These are phyloP conservation scores for Plantago ovata DNA, from an alignment of 257 asterid species.

Conservation along the genomic window DNA sequence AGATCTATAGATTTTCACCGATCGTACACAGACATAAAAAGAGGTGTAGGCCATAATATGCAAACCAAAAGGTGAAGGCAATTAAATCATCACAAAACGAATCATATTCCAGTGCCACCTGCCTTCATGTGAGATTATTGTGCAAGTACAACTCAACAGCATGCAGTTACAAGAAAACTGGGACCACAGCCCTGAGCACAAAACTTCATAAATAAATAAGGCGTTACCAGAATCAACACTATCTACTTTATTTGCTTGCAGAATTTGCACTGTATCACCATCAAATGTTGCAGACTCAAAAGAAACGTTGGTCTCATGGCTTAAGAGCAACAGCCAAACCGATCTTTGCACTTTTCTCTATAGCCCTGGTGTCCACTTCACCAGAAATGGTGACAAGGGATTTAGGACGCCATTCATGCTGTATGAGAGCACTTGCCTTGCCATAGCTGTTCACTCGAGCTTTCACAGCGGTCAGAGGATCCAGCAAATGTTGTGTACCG, in stretches of 20 bases:
- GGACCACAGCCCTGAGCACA: no score
- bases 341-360: conserved; percentile 86
- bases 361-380: conserved; percentile 91
- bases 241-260: conserved; percentile 21
- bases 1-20: no score
- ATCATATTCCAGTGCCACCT: no score
- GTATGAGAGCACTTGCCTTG: conserved; percentile 83
- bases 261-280: conserved; percentile 22
- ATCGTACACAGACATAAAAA: no score
- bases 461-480: conserved; percentile 73
- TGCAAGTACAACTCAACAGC: no score
- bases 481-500: conserved; percentile 84
- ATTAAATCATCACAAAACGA: no score
- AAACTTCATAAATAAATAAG: no score
- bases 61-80: no score
- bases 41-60: no score
- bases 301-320: conserved; percentile 43
- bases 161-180: no score
- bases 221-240: neutral
- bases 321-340: conserved; percentile 89
- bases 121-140: no score
- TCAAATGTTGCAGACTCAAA: neutral
- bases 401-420: conserved; percentile 88
- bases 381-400: conserved; percentile 90
- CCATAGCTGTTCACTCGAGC: conserved; percentile 84